Base-by-base conservation (phyloP, 305 asterid genomes). In the Solanum hybrid region DNA sequence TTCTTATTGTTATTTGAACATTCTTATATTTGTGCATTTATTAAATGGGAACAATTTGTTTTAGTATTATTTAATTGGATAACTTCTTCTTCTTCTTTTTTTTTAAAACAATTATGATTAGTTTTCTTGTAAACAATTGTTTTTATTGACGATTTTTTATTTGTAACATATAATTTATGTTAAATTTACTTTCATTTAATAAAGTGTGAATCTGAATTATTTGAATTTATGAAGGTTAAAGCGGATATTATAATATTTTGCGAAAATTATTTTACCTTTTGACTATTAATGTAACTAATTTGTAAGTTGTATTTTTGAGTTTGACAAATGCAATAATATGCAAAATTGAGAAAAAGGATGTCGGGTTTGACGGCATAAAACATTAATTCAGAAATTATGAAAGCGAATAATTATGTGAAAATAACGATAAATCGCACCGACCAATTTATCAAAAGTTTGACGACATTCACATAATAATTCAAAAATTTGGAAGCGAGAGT, bases 331-430 rank as follows among this genome's bases (percentile, higher is more conserved):
- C 27, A 20, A 8, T 61, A 61, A 5, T 20, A 20, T 7, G 12
- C 12, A 22, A 61, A 61, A 61, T 2, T 22, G 12, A 61, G 73
- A 22, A 20, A 61, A 22, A 22, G 5, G 6, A 61, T 61, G 26
- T 61, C 1, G 1, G 12, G 0, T 20, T 0, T 61, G 1, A 22
- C 5, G 3, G 0, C 0, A 0, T 61, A 12, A 61, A 8, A 8
- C 1, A 61, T n/a, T 61, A 61, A 61, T 61, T 61, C 6, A 61
- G 0, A 22, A 61, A 61, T 61, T 61, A 20, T 20, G 11, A 8
- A 22, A 61, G 72, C 1, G 2, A 61, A 61, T 3, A 61, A 7
- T 61, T 61, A 1, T 61, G 12, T 20, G 72, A 3, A 61, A 7
- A 20, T 0, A 20, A 61, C 22, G 12, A 61, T 20, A 61, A 61